Conservation (phyloP, 192 early-diverging fungal species). For the Chytriomyces hyalinus region DNA sequence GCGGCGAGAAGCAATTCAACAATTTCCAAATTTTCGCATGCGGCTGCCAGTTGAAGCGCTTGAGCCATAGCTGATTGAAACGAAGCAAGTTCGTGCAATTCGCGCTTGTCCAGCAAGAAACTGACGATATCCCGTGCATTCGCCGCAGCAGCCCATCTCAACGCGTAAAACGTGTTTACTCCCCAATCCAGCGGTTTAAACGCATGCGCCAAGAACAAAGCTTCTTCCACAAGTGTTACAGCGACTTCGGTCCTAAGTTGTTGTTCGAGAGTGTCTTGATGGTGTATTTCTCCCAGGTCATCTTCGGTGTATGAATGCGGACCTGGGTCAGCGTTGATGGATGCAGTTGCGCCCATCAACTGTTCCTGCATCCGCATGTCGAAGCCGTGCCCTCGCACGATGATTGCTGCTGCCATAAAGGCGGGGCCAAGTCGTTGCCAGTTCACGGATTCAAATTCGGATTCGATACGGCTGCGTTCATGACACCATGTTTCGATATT, state of each 20-base stretch:
- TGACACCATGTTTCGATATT: no score
- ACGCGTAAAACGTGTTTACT: background rate
- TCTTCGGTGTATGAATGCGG: background rate
- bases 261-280: slow-evolving; percentile 2
- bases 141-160: background rate
- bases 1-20: no score
- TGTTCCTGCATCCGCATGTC: background rate
- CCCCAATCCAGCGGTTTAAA: background rate
- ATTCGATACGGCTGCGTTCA: no score
- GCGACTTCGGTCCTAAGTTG: background rate
- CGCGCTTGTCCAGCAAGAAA: background rate
- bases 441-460: no score
- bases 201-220: background rate
- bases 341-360: background rate
- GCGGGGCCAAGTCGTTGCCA: no score
- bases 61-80: background rate
- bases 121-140: background rate
- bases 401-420: no score
- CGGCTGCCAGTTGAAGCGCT: background rate
- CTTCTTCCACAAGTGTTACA: background rate
- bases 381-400: no score
- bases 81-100: background rate
- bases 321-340: background rate
- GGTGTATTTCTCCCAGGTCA: no score
- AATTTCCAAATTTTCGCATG: background rate